Base-by-base conservation (phyloP, 768 basidiomycete genomes). In the Mrakia gelida region DNA sequence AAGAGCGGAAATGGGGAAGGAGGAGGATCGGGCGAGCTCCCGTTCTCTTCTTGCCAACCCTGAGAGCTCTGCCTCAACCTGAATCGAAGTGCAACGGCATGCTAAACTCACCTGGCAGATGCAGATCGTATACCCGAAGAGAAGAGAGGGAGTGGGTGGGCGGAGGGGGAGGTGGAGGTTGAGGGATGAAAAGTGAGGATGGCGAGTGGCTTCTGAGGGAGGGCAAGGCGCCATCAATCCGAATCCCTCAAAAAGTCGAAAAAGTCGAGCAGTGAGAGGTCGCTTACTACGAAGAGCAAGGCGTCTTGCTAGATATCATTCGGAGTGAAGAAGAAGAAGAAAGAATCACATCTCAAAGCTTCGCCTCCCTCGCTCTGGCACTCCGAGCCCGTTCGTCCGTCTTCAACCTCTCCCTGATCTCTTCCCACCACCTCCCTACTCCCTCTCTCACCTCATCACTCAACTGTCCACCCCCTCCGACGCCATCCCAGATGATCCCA, bases 401-500 rank as follows among this genome's bases (percentile, higher is more conserved):
- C 41, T 65, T 13, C 18, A 75, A 41, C 73, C 73, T 30, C 41
- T 63, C 73, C 43, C 65, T 26, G 3, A 67, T 16, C 63, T 45
- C 63, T 41, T 67, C 32, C 75, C 75, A 75, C 75, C 75, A 75
- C 26, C 67, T 18, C 21, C 34, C 32, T 9, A 70, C 67, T 3
- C 34, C 67, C 67, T 70, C 67, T 15, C 67, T 34, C 30, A 49
- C 65, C 32, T 67, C 65, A 30, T 65, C 75, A 9, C 32, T 34
- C 21, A 75, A 65, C 65, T 75, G 68, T 23, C 63, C 63, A 45
- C 45, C 62, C 10, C 65, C 75, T 11, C 75, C 75, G 0, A 75
- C 63, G 0, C 65, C 63, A 0, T 75, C 75, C 75, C 75, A 75
- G 15, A 75, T 41, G 65, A 68, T 26, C n/a, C 30, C 30, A 18